phyloP scores from a whole-genome alignment of 2,329 filamentous ascomycete genomes.

The Botrytis sinoallii region DNA sequence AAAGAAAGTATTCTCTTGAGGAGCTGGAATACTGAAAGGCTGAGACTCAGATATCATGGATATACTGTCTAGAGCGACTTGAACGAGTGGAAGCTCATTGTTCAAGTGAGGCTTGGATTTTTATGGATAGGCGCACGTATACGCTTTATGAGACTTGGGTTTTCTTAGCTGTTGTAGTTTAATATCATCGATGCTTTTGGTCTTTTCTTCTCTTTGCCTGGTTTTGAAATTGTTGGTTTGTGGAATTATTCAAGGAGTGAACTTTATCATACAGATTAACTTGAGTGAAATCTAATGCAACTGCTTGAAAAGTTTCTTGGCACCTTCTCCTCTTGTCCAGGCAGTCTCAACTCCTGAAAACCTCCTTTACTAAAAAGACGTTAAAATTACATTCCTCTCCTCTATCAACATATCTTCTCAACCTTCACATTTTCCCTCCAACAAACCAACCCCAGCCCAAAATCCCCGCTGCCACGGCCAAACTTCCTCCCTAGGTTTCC shows the following conservation, averaged over 20 bases:
- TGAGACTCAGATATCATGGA: fast-evolving
- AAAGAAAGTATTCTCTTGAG: fast-evolving
- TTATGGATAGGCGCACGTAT: not conserved
- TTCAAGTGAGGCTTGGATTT: not conserved
- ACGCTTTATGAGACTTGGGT: fast-evolving
- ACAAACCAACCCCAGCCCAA: not conserved
- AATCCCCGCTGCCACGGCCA: slow-evolving; percentile 1
- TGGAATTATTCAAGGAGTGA: not conserved
- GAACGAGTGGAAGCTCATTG: not conserved
- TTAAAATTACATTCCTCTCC: no score
- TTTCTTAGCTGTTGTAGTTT: not conserved
- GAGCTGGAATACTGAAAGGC: not conserved
- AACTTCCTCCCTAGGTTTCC: not conserved
- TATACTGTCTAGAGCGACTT: fast-evolving
- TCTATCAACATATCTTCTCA: not conserved
- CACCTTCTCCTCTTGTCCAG: fast-evolving
- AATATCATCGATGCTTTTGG: not conserved
- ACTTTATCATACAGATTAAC: not conserved
- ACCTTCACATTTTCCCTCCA: not conserved
- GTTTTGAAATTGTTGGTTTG: not conserved
- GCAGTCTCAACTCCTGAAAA: not conserved
- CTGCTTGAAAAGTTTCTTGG: not conserved
- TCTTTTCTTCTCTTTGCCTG: not conserved
- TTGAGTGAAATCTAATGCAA: not conserved
- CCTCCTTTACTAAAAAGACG: not conserved